Evolutionary conservation across 768 basidiomycete species (phyloP).

Genomic region (Boletus reticuloceps): DNA sequence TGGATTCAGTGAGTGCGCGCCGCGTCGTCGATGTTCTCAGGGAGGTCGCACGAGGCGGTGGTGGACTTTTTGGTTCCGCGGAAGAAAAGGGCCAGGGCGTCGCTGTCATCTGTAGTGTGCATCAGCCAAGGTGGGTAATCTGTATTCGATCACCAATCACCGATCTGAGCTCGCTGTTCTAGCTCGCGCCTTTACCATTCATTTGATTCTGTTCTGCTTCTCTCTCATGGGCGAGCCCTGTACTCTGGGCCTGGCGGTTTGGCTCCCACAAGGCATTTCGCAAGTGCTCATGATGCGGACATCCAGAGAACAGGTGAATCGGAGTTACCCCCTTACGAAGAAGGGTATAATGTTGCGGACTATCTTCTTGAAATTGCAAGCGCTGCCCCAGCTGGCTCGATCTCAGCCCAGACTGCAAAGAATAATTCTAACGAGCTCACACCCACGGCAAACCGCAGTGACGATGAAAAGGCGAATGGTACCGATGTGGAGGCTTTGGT

Average conservation of each 20-base stretch:
- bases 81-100: conserved; percentile 53
- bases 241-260: conserved; percentile 79
- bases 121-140: conserved; percentile 69
- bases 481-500: conserved; percentile 21
- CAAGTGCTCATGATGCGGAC: conserved; percentile 25
- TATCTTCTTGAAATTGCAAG: conserved; percentile 88
- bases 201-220: conserved; percentile 78
- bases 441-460: not conserved
- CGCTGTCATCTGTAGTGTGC: conserved; percentile 82
- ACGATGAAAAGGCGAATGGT: conserved; percentile 13
- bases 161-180: not conserved
- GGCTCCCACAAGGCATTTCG: conserved; percentile 67
- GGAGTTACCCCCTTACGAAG: conserved; percentile 52
- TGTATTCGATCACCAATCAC: not conserved
- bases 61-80: conserved; percentile 19
- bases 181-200: conserved; percentile 83
- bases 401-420: conserved; percentile 13
- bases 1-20: conserved; percentile 86
- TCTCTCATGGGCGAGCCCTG: conserved; percentile 72
- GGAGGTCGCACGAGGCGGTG: conserved; percentile 58
- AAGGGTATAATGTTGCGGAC: conserved; percentile 91
- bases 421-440: conserved; percentile 1
- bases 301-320: conserved; percentile 36
- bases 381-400: conserved; percentile 51
- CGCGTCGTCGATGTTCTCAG: conserved; percentile 77